phyloP scores from a whole-genome alignment of 2,329 filamentous ascomycete species.

The Nemania sp. region DNA sequence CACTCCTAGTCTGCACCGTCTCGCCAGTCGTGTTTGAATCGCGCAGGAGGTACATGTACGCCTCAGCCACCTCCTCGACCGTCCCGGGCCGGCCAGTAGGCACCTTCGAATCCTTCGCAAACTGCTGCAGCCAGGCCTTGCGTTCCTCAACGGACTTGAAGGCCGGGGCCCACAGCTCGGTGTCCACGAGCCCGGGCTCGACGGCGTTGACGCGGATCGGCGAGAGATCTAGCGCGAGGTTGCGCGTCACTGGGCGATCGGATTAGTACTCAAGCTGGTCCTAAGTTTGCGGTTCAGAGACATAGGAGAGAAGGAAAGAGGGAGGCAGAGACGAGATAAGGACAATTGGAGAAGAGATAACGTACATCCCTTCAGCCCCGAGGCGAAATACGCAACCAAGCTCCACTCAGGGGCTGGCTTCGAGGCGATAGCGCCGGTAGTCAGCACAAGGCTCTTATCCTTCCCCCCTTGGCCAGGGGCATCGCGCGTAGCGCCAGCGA shows the following conservation, averaged over 20 bases:
- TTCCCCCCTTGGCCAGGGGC: neutral
- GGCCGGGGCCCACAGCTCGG: conserved; percentile 34
- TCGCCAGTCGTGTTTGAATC: conserved; percentile 38
- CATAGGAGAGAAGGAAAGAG: neutral
- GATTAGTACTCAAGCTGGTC: neutral
- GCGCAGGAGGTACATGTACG: conserved; percentile 38
- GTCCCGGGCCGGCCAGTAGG: conserved; percentile 27
- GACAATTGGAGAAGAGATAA: neutral
- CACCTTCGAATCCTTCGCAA: conserved; percentile 8
- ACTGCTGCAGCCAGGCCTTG: conserved; percentile 8
- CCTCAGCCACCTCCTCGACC: conserved; percentile 37
- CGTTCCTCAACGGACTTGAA: conserved; percentile 22
- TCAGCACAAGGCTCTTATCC: conserved; percentile 31
- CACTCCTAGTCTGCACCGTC: conserved; percentile 35
- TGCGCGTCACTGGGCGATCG: conserved; percentile 28
- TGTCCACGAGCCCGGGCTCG: conserved; percentile 36
- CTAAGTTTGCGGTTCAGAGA: neutral
- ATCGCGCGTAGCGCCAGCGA: conserved; percentile 27
- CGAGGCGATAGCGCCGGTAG: conserved; percentile 34
- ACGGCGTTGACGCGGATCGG: conserved; percentile 39
- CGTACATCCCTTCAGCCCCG: conserved; percentile 30
- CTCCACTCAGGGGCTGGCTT: conserved; percentile 28
- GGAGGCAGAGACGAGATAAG: neutral
- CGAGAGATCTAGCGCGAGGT: conserved; percentile 37
- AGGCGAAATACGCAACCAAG: conserved; percentile 30